Conservation (phyloP, 164 flowering plant genomes). For the Stephania yunnanensis region DNA sequence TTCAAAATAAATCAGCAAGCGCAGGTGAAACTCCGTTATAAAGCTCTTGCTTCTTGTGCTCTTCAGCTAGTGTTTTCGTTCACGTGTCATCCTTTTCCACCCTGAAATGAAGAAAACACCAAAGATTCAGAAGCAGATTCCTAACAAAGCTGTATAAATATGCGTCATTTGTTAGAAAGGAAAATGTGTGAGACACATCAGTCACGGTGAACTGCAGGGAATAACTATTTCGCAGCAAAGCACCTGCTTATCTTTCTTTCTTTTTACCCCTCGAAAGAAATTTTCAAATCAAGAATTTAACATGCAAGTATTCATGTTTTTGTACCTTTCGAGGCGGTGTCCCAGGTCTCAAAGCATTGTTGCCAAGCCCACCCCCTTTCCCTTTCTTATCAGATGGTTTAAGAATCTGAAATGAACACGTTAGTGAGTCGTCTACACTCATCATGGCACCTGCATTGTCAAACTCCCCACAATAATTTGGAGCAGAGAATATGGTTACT, state of each 20-base stretch:
- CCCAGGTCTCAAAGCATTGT: slow-evolving; percentile 36
- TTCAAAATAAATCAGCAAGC: neutral
- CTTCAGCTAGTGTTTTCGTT: neutral
- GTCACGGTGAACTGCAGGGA: neutral
- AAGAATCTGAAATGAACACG: slow-evolving; percentile 52
- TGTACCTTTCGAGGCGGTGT: slow-evolving; percentile 35
- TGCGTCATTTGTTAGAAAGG: neutral
- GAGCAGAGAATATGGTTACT: slow-evolving; percentile 51
- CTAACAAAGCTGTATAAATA: neutral
- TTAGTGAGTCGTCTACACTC: slow-evolving; percentile 50
- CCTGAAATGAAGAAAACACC: neutral
- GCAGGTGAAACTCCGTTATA: neutral
- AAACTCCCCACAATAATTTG: slow-evolving; percentile 56
- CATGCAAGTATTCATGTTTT: neutral
- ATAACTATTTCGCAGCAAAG: neutral
- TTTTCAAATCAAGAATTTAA: too few species aligned
- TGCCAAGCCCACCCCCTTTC: slow-evolving; percentile 25
- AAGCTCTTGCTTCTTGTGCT: neutral
- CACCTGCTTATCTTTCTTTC: too few species aligned
- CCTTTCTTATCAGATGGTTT: slow-evolving; percentile 50
- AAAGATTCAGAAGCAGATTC: neutral
- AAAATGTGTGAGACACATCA: neutral
- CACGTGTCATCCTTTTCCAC: neutral
- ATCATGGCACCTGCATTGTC: slow-evolving; percentile 62
- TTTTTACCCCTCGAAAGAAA: too few species aligned